Base-by-base conservation (phyloP, 208 protist genomes). In the Herpetomonas tarakana region DNA sequence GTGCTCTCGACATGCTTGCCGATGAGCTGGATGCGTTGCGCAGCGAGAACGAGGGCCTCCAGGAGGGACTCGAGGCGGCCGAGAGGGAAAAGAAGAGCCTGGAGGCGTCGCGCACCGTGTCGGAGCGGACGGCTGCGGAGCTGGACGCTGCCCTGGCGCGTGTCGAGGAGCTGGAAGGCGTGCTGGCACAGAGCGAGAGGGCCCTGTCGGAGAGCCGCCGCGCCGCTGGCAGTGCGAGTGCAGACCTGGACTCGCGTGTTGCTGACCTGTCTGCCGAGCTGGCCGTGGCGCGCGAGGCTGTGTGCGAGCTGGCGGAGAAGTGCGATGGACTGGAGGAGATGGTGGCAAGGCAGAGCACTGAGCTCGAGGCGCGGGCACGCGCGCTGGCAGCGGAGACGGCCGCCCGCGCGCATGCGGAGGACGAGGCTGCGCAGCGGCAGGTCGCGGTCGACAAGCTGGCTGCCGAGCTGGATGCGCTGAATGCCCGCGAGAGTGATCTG, bases 391-490 rank as follows among this genome's bases (percentile, higher is more conserved):
- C 35, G 6, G 35, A 6, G 14, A 18, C 14, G 35, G 35, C 35
- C 14, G 35, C 6, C 14, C 35, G 35, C 14, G 14, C 35, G 26
- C 18, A 25, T 1, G 58, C 46, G n/a, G 25, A 9, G 2, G 30
- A 47, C 21, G 16, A 31, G 14, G 57, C n/a, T 25, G 59, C 58
- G 16, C 52, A 68, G 39, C 49, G 52, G 55, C 54, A 45, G 31
- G 47, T 30, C n/a, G 61, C 59, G 26, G 49, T 74, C 1, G 56
- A 30, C 14, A 67, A 64, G 19, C 52, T 62, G 11, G 56, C 56
- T n/a, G 19, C 38, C 41, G 56, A 61, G 38, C 27, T 61, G 18
- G 4, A 26, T 7, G 16, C 56, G n/a, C n/a, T n/a, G n/a, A n/a
- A n/a, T n/a, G n/a, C n/a, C n/a, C n/a, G n/a, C n/a, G n/a, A 14